Percentiles rank a stretch among this genome's conserved stretches.
These are phyloP conservation scores for Gnomoniopsis smithogilvyi DNA, from an alignment of 2,329 filamentous ascomycete genomes.

Conservation along the genomic window DNA sequence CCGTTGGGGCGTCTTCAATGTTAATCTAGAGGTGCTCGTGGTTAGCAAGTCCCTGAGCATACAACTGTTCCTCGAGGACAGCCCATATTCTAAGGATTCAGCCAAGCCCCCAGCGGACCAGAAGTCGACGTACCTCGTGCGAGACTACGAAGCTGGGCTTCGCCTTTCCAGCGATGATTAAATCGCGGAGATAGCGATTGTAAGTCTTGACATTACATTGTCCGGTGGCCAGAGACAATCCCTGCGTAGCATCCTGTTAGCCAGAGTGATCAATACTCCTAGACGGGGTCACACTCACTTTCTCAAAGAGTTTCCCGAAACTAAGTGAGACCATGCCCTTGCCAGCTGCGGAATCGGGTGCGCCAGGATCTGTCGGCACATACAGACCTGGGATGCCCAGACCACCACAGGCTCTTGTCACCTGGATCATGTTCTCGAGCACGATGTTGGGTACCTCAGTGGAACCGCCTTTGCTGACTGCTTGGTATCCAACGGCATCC, in stretches of 20 bases:
- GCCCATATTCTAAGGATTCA: not conserved
- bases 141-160: slow-evolving; percentile 66
- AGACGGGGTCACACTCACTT: slow-evolving; percentile 38
- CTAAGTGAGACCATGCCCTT: slow-evolving; percentile 62
- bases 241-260: slow-evolving; percentile 33
- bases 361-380: slow-evolving; percentile 55
- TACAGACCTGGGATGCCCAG: slow-evolving; percentile 57
- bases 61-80: too few relatives aligned
- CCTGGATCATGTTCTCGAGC: slow-evolving; percentile 60
- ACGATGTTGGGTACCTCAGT: slow-evolving; percentile 62
- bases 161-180: slow-evolving; percentile 62
- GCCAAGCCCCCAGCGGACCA: not conserved
- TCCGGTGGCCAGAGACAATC: slow-evolving; percentile 56
- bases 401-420: slow-evolving; percentile 59
- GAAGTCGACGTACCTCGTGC: slow-evolving; percentile 40
- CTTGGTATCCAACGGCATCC: slow-evolving; percentile 66
- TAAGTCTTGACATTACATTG: slow-evolving; percentile 69
- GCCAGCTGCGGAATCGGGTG: slow-evolving; percentile 56
- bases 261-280: not conserved
- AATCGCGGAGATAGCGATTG: slow-evolving; percentile 62
- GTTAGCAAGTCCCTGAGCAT: not conserved
- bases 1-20: slow-evolving; percentile 57
- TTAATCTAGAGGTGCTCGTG: slow-evolving; percentile 33
- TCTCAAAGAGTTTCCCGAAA: slow-evolving; percentile 68
- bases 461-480: slow-evolving; percentile 50